phyloP scores from a whole-genome alignment of 257 asterid species.

The Penstemon davidsonii region DNA sequence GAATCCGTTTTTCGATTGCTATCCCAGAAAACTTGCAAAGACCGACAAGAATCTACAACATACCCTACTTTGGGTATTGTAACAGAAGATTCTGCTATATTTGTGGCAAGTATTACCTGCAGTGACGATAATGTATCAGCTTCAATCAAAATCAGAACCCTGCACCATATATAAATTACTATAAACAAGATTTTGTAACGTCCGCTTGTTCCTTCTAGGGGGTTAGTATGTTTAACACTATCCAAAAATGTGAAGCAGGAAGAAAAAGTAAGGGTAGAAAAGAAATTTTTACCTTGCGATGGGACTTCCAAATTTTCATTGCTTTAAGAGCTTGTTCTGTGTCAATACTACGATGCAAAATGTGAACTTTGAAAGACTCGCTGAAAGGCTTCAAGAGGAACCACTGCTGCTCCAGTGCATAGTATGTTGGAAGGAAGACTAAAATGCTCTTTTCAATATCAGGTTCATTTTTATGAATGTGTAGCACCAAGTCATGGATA shows the following conservation, averaged over 20 bases:
- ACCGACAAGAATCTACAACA: conserved; percentile 96
- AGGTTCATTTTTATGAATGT: conserved; percentile 80
- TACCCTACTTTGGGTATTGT: conserved; percentile 96
- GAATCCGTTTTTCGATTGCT: conserved; percentile 56
- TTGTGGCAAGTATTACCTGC: conserved; percentile 95
- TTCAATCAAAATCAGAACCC: conserved; percentile 1
- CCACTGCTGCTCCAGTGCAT: conserved; percentile 92
- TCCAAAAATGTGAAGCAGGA: conserved; percentile 17
- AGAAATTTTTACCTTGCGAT: conserved; percentile 65
- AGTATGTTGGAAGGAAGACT: conserved; percentile 90
- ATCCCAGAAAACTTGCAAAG: conserved; percentile 96
- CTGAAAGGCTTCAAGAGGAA: conserved; percentile 65
- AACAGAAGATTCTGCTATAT: conserved; percentile 97
- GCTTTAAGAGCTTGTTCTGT: conserved; percentile 84
- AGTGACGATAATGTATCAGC: conserved; percentile 25
- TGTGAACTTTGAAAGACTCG: conserved; percentile 74
- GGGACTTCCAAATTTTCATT: conserved; percentile 81
- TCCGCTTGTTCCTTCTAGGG: conserved; percentile 21
- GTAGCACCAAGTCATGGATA: conserved; percentile 74
- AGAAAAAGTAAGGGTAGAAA: conserved; percentile 14
- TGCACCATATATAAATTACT: conserved; percentile 8
- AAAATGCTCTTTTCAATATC: conserved; percentile 97
- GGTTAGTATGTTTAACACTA: conserved; percentile 8
- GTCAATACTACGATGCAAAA: conserved; percentile 84
- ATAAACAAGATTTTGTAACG: conserved; percentile 17